Percentiles rank a stretch among this genome's conserved stretches.
phyloP scores from a whole-genome alignment of 352 stramenopile species.

The Globisporangium takayamanum region DNA sequence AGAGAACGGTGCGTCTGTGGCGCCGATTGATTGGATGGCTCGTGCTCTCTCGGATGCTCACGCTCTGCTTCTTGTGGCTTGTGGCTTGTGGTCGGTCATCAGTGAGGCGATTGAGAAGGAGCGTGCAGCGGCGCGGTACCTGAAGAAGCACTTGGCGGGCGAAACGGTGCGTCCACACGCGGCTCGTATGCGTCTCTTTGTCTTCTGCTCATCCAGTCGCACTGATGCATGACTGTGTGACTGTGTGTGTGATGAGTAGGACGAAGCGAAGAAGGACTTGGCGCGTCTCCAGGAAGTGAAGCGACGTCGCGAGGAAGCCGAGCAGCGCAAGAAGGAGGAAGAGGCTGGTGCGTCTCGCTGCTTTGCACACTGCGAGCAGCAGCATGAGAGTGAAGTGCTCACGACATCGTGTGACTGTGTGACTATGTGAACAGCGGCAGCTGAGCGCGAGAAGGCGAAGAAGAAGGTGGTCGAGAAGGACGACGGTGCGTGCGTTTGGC shows the following conservation, averaged over 20 bases:
- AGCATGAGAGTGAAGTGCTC: not conserved
- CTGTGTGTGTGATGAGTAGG: slow-evolving; percentile 16
- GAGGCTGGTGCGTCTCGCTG: slow-evolving; percentile 42
- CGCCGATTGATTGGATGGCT: not conserved
- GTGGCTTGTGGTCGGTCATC: not conserved
- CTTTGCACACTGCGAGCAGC: not conserved
- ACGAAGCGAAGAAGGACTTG: slow-evolving; percentile 84
- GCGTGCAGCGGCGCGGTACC: slow-evolving; percentile 53
- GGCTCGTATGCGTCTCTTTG: not conserved
- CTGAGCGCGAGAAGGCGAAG: slow-evolving; percentile 54
- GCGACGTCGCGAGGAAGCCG: slow-evolving; percentile 74
- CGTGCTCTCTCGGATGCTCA: not conserved
- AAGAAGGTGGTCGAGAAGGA: slow-evolving; percentile 61
- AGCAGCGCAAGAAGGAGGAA: slow-evolving; percentile 74
- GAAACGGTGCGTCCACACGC: slow-evolving; percentile 43
- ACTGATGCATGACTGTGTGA: not conserved
- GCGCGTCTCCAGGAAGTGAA: slow-evolving; percentile 72
- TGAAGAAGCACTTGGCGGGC: slow-evolving; percentile 81
- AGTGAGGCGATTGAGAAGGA: slow-evolving; percentile 86
- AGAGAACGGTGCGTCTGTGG: slow-evolving; percentile 50
- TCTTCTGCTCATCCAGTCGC: not conserved
- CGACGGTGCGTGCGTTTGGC: slow-evolving; percentile 32
- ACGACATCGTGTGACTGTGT: not conserved
- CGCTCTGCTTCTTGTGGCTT: not conserved
- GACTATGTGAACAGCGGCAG: slow-evolving; percentile 24